These are phyloP conservation scores for Bidens hawaiensis DNA, from an alignment of 140 eudicot genomes.

Conservation along the genomic window DNA sequence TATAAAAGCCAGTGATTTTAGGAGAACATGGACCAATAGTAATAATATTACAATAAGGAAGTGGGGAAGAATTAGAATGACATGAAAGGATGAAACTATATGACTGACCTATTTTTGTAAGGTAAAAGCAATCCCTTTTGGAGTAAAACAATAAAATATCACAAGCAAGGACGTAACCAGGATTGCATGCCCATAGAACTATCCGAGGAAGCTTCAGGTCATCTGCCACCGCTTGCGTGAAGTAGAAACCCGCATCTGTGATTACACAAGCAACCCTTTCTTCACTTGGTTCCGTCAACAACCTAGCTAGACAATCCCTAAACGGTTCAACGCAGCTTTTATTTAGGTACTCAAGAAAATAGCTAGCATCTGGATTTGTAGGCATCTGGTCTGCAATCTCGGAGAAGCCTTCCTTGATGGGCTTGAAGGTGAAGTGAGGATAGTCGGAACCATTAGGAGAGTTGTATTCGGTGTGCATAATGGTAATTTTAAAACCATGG, in stretches of 20 bases:
- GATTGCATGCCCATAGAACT: neutral
- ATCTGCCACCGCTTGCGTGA: neutral
- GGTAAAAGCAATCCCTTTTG: neutral
- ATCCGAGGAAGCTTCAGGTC: neutral
- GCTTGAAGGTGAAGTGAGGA: slow-evolving; percentile 32
- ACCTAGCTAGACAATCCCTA: slow-evolving; percentile 17
- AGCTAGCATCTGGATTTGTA: neutral
- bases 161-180: neutral
- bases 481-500: slow-evolving; percentile 7
- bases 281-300: neutral
- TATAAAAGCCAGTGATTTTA: neutral
- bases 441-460: slow-evolving; percentile 34
- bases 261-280: neutral
- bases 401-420: slow-evolving; percentile 23
- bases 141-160: neutral
- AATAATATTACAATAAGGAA: neutral
- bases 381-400: neutral
- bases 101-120: neutral
- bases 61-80: neutral
- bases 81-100: neutral
- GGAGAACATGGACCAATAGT: too few species aligned
- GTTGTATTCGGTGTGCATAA: slow-evolving; percentile 36
- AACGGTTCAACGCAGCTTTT: slow-evolving; percentile 27
- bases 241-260: slow-evolving; percentile 5
- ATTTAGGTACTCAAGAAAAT: slow-evolving; percentile 1